A percentile compares a stretch with the other conserved stretches of the same genome.
Conservation (phyloP, 768 basidiomycete genomes). For the Holtermanniella nyarrowii region DNA sequence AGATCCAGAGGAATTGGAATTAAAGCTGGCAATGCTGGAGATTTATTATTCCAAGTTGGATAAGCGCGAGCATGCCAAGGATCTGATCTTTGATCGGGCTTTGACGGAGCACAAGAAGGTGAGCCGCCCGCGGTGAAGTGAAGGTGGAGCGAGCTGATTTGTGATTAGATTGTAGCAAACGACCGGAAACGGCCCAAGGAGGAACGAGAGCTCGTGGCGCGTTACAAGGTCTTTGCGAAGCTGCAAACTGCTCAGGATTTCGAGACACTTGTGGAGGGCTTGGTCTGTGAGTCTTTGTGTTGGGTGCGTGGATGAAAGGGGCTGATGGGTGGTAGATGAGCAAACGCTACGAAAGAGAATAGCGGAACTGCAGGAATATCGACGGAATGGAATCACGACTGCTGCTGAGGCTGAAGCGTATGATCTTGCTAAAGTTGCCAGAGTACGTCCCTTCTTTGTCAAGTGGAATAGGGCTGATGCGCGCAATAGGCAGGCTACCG, state of each 20-base stretch:
- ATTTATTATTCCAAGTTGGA: constrained; percentile 84
- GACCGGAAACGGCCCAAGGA: constrained; percentile 87
- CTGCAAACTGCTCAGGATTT: constrained; percentile 86
- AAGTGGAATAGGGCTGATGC: not conserved
- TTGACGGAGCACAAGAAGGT: constrained; percentile 93
- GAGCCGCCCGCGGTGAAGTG: constrained; percentile 13
- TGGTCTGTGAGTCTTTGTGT: constrained; percentile 60
- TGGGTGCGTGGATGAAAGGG: not conserved
- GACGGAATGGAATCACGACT: constrained; percentile 71
- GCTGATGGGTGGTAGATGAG: constrained; percentile 54
- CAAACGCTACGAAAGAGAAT: constrained; percentile 76
- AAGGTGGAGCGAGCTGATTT: constrained; percentile 4
- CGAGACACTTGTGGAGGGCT: constrained; percentile 74
- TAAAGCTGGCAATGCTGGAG: constrained; percentile 81
- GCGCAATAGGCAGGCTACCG: constrained; percentile 26
- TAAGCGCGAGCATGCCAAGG: constrained; percentile 72
- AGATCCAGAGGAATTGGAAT: constrained; percentile 66
- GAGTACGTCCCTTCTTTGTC: constrained; percentile 50
- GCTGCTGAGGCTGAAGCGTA: constrained; percentile 85
- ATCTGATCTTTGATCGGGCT: constrained; percentile 81
- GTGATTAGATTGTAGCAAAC: constrained; percentile 67
- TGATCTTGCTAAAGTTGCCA: constrained; percentile 59
- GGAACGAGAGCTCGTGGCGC: constrained; percentile 79
- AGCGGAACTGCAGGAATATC: constrained; percentile 80
- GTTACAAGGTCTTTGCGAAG: constrained; percentile 79